Base-by-base conservation (phyloP, 305 asterid genomes). In the Caryopteris hybrid region DNA sequence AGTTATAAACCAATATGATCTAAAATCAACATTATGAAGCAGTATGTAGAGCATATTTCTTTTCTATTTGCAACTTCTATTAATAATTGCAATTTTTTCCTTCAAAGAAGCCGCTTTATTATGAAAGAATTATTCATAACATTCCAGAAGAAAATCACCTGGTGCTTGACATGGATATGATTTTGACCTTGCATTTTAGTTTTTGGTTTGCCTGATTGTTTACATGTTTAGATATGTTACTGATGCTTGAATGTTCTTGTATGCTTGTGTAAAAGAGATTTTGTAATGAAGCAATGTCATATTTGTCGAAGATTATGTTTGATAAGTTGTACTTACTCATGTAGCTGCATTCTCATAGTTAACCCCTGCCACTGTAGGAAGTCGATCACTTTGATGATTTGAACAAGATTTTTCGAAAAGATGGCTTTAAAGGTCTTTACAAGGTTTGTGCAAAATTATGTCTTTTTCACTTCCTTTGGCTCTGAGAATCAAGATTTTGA, bases 311-410 rank as follows among this genome's bases (percentile, higher is more conserved):
- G 18, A 23, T 56, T 66, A 51, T 64, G 71, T 61, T 64, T 69
- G 57, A 59, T 34, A 67, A n/a, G n/a, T 31, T 64, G 16, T 59
- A 69, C 63, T 38, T 34, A 51, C 34, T 45, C 38, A 10, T 64
- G 60, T 36, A 13, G 61, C 64, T 73, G 69, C 21, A 36, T 64
- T 57, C 31, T 62, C 61, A 64, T 74, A 42, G 36, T 68, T 62
- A 47, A 7, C 56, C 61, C 20, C 34, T 69, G 60, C 70, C 60
- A 46, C 34, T 76, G 77, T 81, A 91, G 96, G 98, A 91, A 86
- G 98, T 89, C 33, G 98, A 89, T 70, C 85, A 62, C 64, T 91
- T 84, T 48, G 75, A 84, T 76, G 98, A 89, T 66, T 76, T 91
- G 69, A 78, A 79, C 18, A 31, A 71, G 78, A 69, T 87, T 66